phyloP scores from a whole-genome alignment of 2,329 filamentous ascomycete species.

The Aureobasidium lini region DNA sequence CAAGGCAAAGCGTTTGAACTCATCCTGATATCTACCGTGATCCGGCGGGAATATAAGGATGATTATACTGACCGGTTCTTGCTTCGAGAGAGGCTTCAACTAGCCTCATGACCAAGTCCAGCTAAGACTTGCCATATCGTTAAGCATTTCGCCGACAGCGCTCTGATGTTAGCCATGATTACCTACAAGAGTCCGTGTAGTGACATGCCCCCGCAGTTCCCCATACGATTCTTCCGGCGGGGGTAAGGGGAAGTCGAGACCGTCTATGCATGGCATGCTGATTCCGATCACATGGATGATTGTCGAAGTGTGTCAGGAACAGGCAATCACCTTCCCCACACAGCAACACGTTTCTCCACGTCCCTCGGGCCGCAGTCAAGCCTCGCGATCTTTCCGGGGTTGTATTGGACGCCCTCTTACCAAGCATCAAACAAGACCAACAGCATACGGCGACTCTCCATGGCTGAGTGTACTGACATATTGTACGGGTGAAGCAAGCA shows the following conservation, averaged over 20 bases:
- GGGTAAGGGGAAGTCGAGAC: neutral
- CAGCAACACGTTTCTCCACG: neutral
- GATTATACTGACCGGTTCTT: neutral
- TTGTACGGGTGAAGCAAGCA: too few relatives aligned
- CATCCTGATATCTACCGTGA: neutral
- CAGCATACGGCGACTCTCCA: neutral
- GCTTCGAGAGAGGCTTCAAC: neutral
- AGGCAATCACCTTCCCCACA: constrained; percentile 3
- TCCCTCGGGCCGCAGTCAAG: constrained; percentile 6
- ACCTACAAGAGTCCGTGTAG: neutral
- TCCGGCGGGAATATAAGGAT: neutral
- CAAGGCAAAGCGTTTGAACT: neutral
- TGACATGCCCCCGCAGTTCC: neutral
- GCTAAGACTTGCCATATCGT: neutral
- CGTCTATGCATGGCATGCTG: neutral
- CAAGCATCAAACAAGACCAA: neutral
- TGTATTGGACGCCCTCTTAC: neutral
- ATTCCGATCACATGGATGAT: neutral
- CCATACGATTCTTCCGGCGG: neutral
- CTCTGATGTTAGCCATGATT: neutral
- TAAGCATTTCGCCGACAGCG: neutral
- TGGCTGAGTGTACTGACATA: too few relatives aligned
- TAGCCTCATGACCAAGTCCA: neutral
- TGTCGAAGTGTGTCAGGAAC: neutral
- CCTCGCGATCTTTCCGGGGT: neutral